Conservation (phyloP, 1,284 basidiomycete species). For the Apiotrichum sp. region DNA sequence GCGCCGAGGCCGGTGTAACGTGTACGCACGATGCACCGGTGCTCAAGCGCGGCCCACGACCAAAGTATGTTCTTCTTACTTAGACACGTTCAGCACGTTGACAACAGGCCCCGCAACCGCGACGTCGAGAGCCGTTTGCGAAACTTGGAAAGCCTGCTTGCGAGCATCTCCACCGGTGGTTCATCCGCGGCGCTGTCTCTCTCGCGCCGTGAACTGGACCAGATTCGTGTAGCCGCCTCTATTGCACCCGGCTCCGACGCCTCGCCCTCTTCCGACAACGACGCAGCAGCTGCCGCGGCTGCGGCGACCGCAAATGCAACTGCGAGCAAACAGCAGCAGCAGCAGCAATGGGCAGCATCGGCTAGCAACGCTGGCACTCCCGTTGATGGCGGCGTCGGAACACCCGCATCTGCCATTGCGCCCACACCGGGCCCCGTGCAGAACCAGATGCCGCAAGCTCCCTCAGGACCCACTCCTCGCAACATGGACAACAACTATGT, state of each 20-base stretch:
- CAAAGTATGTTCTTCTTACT: conserved; percentile 16
- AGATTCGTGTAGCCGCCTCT: conserved; percentile 26
- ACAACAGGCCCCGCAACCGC: conserved; percentile 20
- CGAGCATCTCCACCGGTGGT: conserved; percentile 22
- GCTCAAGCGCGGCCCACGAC: conserved; percentile 29
- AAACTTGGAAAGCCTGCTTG: conserved; percentile 28
- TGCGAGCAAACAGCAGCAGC: conserved; percentile 1
- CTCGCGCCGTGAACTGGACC: conserved; percentile 23
- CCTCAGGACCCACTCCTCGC: background rate
- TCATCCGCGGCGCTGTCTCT: conserved; percentile 18
- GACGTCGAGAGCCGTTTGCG: conserved; percentile 27
- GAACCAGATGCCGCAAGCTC: background rate
- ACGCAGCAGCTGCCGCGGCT: background rate
- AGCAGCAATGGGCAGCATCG: background rate
- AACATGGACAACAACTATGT: conserved; percentile 14
- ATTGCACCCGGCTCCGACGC: conserved; percentile 22
- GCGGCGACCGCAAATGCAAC: background rate
- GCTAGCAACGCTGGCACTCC: background rate
- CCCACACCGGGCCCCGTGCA: conserved; percentile 1
- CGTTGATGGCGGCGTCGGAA: background rate
- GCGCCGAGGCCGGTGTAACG: conserved; percentile 22
- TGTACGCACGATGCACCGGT: conserved; percentile 33
- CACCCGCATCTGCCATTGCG: background rate
- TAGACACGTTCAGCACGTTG: background rate
- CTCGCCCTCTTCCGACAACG: conserved; percentile 14